These are phyloP conservation scores for Musa beccarii DNA, from an alignment of 176 grass and related monocot species.

Conservation along the genomic window DNA sequence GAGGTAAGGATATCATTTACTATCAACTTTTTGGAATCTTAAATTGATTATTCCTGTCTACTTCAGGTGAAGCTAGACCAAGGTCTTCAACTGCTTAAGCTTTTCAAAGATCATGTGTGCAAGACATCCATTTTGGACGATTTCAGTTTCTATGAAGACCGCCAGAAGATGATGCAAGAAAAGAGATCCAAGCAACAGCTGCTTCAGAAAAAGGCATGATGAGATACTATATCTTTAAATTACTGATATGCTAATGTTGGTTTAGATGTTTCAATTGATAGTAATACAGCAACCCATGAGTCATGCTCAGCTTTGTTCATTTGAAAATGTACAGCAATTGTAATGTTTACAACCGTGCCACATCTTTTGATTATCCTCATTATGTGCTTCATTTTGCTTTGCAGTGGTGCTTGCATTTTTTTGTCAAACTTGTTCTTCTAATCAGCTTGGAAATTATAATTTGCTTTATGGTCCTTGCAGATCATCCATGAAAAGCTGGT, in stretches of 20 bases:
- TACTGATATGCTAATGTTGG: no score
- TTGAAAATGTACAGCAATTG: constrained; percentile 7
- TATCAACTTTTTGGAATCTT: background rate
- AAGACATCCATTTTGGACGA: constrained; percentile 7
- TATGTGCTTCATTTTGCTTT: background rate
- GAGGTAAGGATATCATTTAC: background rate
- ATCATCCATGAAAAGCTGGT: constrained; percentile 22
- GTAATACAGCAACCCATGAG: no score
- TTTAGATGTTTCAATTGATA: no score
- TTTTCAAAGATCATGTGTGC: background rate
- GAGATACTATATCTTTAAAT: no score
- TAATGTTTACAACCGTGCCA: constrained; percentile 6
- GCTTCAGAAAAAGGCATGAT: background rate
- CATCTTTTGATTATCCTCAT: background rate
- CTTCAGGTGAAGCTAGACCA: constrained; percentile 5
- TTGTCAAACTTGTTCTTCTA: no score
- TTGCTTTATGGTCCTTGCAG: background rate
- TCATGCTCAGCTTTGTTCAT: no score
- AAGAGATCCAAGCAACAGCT: background rate
- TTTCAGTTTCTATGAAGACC: background rate
- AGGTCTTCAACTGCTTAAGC: constrained; percentile 4
- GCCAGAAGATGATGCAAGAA: constrained; percentile 6
- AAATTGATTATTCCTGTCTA: background rate
- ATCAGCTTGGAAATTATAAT: no score
- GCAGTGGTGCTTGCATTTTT: no score